A percentile compares a stretch with the other conserved stretches of the same genome.
phyloP scores from a whole-genome alignment of 1,284 basidiomycete species.

The Clitocybe nebularis region DNA sequence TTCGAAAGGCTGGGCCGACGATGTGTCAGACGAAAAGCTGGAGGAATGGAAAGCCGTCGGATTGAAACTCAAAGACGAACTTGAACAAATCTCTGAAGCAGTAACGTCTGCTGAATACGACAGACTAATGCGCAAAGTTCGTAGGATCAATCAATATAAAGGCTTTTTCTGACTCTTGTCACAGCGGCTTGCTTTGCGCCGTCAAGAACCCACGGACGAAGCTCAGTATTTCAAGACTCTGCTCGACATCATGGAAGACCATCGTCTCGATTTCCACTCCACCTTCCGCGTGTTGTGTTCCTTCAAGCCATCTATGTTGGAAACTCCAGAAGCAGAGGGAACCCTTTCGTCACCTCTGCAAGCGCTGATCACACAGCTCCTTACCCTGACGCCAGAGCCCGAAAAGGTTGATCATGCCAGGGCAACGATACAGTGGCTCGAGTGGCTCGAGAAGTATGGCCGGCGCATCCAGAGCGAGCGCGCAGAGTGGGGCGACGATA shows the following conservation, averaged over 20 bases:
- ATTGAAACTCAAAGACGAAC: constrained; percentile 49
- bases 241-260: constrained; percentile 63
- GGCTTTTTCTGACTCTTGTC: too few relatives aligned
- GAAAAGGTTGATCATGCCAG: constrained; percentile 36
- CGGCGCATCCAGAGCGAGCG: constrained; percentile 55
- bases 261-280: constrained; percentile 79
- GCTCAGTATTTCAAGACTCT: constrained; percentile 56
- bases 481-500: constrained; percentile 39
- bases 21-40: constrained; percentile 49
- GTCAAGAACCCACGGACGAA: constrained; percentile 55
- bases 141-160: too few relatives aligned
- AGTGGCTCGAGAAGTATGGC: constrained; percentile 71
- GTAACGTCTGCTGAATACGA: constrained; percentile 60
- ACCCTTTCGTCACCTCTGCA: constrained; percentile 28
- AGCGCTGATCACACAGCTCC: constrained; percentile 46
- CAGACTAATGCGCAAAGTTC: constrained; percentile 63
- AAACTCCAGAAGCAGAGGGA: constrained; percentile 11
- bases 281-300: constrained; percentile 70
- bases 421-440: constrained; percentile 47
- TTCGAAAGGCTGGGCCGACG: constrained; percentile 58
- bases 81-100: constrained; percentile 55
- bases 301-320: constrained; percentile 54
- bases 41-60: constrained; percentile 61
- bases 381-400: constrained; percentile 44
- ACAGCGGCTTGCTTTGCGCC: constrained; percentile 73